Evolutionary conservation across 805 yeast species (phyloP), one percentile per base, ranked within the genome.

Genomic region (Candida adriatica): DNA sequence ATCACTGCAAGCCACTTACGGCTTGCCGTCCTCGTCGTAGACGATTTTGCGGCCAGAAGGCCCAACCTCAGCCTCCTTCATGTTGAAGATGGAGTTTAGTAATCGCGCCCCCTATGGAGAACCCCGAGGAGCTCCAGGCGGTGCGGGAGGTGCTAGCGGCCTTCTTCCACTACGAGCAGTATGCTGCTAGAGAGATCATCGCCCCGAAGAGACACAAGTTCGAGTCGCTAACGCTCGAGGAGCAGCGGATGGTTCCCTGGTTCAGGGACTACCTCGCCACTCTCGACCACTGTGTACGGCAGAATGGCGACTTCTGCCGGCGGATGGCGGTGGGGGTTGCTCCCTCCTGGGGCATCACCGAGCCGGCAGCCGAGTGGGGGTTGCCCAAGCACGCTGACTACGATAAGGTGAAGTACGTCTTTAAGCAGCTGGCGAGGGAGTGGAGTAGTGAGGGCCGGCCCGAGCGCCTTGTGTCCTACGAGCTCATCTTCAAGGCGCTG

Each of bases 21-120:
- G 96, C 56, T 85, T 88, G 1, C 97, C 97, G 56, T 90, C 80
- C 52, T 84, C 78, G 50, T 84, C 96, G 35, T 83, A 75, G 15
- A 85, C 58, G 37, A 86, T 79, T 44, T 72, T 74, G 28, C 79
- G 64, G 0, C 94, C 94, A 15, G 70, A 52, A 3, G 70, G 62
- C 0, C 85, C 85, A 29, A 64, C 44, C 9, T 45, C 64, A 0
- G 80, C 22, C 11, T 19, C 22, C 22, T 19, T 19, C 11, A 8
- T 19, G 8, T 19, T 19, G 22, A n/a, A n/a, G n/a, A n/a, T n/a
- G n/a, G n/a, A n/a, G n/a, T n/a, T n/a, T n/a, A n/a, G n/a, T n/a
- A n/a, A n/a, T n/a, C n/a, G n/a, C n/a, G n/a, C n/a, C n/a, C n/a
- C n/a, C n/a, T n/a, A 40, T 40, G 44, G 41, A 37, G 16, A 21